Conservation (phyloP, 2,329 filamentous ascomycete genomes). For the Leptodontidium sp. region DNA sequence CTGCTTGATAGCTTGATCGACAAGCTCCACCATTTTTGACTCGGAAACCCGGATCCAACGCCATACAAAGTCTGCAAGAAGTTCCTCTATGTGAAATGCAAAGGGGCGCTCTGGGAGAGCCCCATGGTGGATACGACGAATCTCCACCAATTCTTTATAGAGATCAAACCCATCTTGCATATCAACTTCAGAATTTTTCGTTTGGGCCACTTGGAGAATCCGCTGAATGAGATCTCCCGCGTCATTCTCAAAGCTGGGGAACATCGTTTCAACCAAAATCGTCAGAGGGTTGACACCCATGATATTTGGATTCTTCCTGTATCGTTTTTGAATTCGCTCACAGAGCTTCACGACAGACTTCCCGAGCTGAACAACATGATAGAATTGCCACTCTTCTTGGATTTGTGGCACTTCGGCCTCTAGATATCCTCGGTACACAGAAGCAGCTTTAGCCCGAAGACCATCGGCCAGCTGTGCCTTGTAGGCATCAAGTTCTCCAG, state of each 20-base stretch:
- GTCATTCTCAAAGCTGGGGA: slow-evolving; percentile 91
- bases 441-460: slow-evolving; percentile 75
- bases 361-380: slow-evolving; percentile 87
- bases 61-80: slow-evolving; percentile 94
- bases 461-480: slow-evolving; percentile 75
- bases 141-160: slow-evolving; percentile 86
- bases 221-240: slow-evolving; percentile 83
- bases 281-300: slow-evolving; percentile 74
- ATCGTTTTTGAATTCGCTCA: slow-evolving; percentile 91
- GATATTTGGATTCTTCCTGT: slow-evolving; percentile 85
- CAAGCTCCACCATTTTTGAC: slow-evolving; percentile 79
- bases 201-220: slow-evolving; percentile 77
- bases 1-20: slow-evolving; percentile 90
- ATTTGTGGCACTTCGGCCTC: slow-evolving; percentile 81
- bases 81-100: slow-evolving; percentile 84
- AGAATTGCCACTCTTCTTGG: slow-evolving; percentile 88
- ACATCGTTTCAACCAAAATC: slow-evolving; percentile 81
- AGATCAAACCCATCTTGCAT: slow-evolving; percentile 94
- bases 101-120: slow-evolving; percentile 79
- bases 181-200: slow-evolving; percentile 76
- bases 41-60: slow-evolving; percentile 90
- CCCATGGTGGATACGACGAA: slow-evolving; percentile 81
- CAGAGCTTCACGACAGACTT: slow-evolving; percentile 86
- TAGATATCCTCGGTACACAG: slow-evolving; percentile 82
- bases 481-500: slow-evolving; percentile 77